Conservation (phyloP, 2,329 filamentous ascomycete genomes). For the Hypoxylon sp. region DNA sequence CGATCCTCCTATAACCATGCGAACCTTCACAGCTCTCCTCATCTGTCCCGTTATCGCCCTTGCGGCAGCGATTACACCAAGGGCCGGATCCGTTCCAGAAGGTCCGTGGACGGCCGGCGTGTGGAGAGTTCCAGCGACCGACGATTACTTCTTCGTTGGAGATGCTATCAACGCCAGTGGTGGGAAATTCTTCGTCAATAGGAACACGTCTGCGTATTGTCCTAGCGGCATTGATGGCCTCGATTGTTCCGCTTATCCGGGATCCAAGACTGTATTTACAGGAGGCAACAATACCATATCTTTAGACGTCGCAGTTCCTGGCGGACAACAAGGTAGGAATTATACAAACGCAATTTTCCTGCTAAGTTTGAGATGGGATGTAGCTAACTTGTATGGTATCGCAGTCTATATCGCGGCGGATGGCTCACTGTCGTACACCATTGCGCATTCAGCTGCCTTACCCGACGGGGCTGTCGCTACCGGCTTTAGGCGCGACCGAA, state of each 20-base stretch:
- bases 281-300: slow-evolving; percentile 37
- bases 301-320: slow-evolving; percentile 43
- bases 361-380: not conserved
- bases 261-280: slow-evolving; percentile 40
- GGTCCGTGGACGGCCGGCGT: slow-evolving; percentile 44
- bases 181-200: slow-evolving; percentile 49
- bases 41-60: slow-evolving; percentile 19
- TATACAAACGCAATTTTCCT: not conserved
- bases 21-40: slow-evolving; percentile 10
- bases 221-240: slow-evolving; percentile 33
- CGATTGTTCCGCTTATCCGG: slow-evolving; percentile 40
- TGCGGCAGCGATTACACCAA: slow-evolving; percentile 19
- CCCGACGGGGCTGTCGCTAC: slow-evolving; percentile 37
- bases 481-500: slow-evolving; percentile 37
- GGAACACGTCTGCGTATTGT: slow-evolving; percentile 43
- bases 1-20: slow-evolving; percentile 16
- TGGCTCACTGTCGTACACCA: slow-evolving; percentile 46
- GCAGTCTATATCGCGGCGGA: slow-evolving; percentile 46
- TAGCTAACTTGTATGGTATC: not conserved
- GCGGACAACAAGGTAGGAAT: slow-evolving; percentile 46
- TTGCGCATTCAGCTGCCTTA: slow-evolving; percentile 41
- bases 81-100: slow-evolving; percentile 16
- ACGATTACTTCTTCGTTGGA: slow-evolving; percentile 33
- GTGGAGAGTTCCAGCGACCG: slow-evolving; percentile 26
- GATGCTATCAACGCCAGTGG: slow-evolving; percentile 45